Evolutionary conservation across 768 basidiomycete genomes (phyloP), one percentile per base, ranked within the genome.

Genomic region (Psilocybe subaeruginosa): DNA sequence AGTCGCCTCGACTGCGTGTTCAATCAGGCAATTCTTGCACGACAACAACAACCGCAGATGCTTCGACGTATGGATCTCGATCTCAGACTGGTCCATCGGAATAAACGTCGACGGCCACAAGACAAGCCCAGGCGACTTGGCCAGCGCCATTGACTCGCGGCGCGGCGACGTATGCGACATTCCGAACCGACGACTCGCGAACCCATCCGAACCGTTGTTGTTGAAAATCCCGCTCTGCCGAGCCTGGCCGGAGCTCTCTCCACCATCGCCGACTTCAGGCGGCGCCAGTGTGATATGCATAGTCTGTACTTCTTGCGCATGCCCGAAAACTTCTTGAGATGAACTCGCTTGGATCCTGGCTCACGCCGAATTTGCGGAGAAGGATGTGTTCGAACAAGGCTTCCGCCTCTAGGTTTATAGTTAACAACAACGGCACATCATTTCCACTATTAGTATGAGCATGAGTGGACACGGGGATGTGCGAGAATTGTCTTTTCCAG

Each of bases 61-160:
- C 72, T 85, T 87, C 68, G 85, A 87, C 16, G 83, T 78, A 66
- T 89, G 87, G 78, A 88, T 84, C 73, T 91, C 89, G 30, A 92
- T 75, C 68, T 89, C 87, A 3, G 74, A 66, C 31, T 85, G 81
- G 1, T 77, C 55, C 68, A 87, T 77, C 0, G 86, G 82, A 48
- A 90, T 77, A 70, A 89, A 85, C 14, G 81, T 85, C 27, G 80
- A 76, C 4, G 83, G 86, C 78, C 77, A 84, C 39, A 89, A 68
- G 31, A 91, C 68, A 14, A 91, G 76, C 0, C 90, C 90, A 9
- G 85, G 80, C 2, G 84, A 84, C 62, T 86, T 83, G 45, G 79
- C 67, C 1, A 75, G 57, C 2, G 55, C 63, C 54, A 59, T 61
- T 1, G 60, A 64, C 45, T 59, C 30, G 9, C 46, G 59, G 4